Conservation (phyloP, 2,329 filamentous ascomycete species). For the Colletotrichum tropicicola region DNA sequence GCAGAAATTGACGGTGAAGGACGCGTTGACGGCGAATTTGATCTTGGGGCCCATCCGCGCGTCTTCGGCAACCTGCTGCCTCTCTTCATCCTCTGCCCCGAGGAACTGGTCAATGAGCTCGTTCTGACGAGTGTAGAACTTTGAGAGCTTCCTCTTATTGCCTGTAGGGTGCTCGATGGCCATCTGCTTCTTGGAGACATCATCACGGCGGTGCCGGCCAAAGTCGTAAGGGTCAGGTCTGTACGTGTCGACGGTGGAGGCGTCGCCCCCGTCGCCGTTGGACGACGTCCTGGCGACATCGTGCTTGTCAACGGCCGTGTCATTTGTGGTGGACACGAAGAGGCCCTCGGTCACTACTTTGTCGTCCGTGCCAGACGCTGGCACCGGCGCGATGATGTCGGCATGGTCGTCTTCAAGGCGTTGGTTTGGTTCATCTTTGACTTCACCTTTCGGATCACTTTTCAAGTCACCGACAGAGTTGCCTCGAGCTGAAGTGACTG, state of each 20-base stretch:
- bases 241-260: slow-evolving; percentile 22
- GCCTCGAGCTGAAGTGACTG: slow-evolving; percentile 8
- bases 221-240: slow-evolving; percentile 47
- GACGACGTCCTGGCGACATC: slow-evolving; percentile 1
- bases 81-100: slow-evolving; percentile 64
- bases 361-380: slow-evolving; percentile 15
- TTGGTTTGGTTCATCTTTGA: not conserved
- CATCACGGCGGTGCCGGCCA: slow-evolving; percentile 47
- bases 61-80: slow-evolving; percentile 58
- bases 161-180: slow-evolving; percentile 55
- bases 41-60: slow-evolving; percentile 59
- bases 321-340: not conserved
- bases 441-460: slow-evolving; percentile 13
- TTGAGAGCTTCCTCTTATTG: slow-evolving; percentile 52
- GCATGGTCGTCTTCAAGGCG: not conserved
- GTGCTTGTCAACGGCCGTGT: not conserved
- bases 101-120: slow-evolving; percentile 62
- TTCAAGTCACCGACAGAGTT: slow-evolving; percentile 15
- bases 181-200: slow-evolving; percentile 54
- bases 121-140: slow-evolving; percentile 58
- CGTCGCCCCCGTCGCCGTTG: slow-evolving; percentile 10
- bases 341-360: slow-evolving; percentile 1
- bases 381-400: slow-evolving; percentile 13
- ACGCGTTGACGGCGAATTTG: slow-evolving; percentile 61
- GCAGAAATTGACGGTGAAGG: slow-evolving; percentile 60